Evolutionary conservation across 805 yeast species (phyloP).

Genomic region (Candida dendrica): DNA sequence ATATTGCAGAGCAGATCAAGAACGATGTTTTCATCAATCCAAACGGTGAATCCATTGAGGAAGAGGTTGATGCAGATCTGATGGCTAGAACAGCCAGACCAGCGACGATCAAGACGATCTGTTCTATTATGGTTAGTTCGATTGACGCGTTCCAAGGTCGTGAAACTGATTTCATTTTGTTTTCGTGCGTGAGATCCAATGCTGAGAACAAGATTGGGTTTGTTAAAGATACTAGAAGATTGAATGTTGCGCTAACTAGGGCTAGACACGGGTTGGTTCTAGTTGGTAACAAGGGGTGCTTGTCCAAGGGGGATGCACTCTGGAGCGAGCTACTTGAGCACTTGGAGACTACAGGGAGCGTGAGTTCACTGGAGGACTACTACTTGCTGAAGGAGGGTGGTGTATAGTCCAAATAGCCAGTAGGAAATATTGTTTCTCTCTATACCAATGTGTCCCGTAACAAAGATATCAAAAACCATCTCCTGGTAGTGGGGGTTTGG

Average conservation of each 20-base stretch:
- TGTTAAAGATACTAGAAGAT: conserved; percentile 83
- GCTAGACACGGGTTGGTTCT: conserved; percentile 66
- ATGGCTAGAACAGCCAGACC: too few species aligned
- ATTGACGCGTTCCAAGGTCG: conserved; percentile 98
- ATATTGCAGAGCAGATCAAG: too few species aligned
- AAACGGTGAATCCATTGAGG: conserved; percentile 57
- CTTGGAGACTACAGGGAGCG: conserved; percentile 23
- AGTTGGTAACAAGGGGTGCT: conserved; percentile 50
- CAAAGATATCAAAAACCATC: too few species aligned
- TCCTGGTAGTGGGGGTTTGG: too few species aligned
- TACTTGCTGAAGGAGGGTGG: neutral
- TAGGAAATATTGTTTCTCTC: too few species aligned
- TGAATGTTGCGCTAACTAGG: conserved; percentile 96
- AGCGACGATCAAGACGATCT: too few species aligned
- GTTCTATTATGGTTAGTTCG: conserved; percentile 89
- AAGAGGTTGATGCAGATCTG: too few species aligned
- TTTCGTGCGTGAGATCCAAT: conserved; percentile 93
- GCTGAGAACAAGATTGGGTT: conserved; percentile 69
- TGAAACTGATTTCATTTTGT: conserved; percentile 87
- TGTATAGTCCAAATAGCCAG: neutral
- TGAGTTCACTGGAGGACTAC: conserved; percentile 1
- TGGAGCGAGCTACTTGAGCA: conserved; percentile 46
- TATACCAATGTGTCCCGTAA: too few species aligned
- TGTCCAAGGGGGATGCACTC: conserved; percentile 35
- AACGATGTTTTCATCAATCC: conserved; percentile 46